Base-by-base conservation (phyloP, 345 rosid species). In the Kernera saxatilis region DNA sequence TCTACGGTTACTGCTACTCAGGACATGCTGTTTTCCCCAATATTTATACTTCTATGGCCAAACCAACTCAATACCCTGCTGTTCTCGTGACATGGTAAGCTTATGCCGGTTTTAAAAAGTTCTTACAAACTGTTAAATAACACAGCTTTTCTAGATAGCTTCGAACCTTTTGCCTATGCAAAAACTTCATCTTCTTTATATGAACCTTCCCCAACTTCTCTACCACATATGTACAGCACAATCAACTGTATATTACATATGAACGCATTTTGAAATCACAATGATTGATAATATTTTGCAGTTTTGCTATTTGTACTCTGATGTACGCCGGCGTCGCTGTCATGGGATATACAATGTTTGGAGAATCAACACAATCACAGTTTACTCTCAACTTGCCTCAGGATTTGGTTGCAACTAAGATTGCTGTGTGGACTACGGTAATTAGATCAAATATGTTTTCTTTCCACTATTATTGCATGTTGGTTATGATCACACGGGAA, bases 21-120 rank as follows among this genome's bases (percentile, higher is more conserved):
- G 99, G 99, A 66, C 99, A 94, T 74, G 99, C 99, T 54, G 92
- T 94, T 46, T 94, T 94, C 52, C 97, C 99, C 2, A 94, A 94
- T 74, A 91, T 94, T 50, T 94, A 94, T 71, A 84, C 92, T 37
- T 94, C 99, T 14, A 91, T 94, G 97, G 95, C 88, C 0, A 82
- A 84, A 70, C 96, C 86, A 17, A 79, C 64, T 76, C 90, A 86
- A 78, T 94, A 51, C 51, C 85, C 99, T 48, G 59, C 85, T 29
- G 88, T 88, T 70, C 97, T 91, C 76, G 49, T 88, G 39, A 66
- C 83, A 15, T 84, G 97, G 99, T 91, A 85, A 69, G 58, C 56
- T 9, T 11, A 29, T 46, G 36, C 53, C 0, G n/a, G n/a, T 14
- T 5, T 18, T 43, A 46, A 14, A 10, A 69, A 43, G 18, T 50